Percentiles rank a stretch among this genome's conserved stretches.
These are phyloP conservation scores for Candida dajiaensis DNA, from an alignment of 805 yeast genomes.

Conservation along the genomic window DNA sequence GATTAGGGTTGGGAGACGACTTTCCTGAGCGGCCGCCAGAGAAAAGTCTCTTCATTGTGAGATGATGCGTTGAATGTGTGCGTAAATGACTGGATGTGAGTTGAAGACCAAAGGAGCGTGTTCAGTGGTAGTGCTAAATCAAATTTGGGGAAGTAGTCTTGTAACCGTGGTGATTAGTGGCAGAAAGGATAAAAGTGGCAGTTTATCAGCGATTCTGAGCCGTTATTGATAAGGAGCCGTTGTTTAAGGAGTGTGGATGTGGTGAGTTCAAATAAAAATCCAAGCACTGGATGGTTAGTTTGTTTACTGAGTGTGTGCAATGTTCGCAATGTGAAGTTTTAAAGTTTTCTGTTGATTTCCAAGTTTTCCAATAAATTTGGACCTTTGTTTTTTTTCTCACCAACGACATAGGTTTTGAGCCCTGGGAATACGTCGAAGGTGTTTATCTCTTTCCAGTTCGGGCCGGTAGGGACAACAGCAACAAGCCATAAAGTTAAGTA, in stretches of 20 bases:
- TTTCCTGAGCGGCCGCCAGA: constrained; percentile 17
- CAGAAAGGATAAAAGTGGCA: not conserved
- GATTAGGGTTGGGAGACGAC: constrained; percentile 17
- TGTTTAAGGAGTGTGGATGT: no score
- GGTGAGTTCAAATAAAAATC: no score
- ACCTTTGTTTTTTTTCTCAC: not conserved
- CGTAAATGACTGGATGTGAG: not conserved
- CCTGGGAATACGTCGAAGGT: not conserved
- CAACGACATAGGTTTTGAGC: not conserved
- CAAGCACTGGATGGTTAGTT: no score
- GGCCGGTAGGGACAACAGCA: not conserved
- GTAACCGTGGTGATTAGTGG: not conserved
- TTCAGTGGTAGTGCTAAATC: no score
- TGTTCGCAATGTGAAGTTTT: no score
- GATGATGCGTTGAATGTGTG: not conserved
- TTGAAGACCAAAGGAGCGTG: no score
- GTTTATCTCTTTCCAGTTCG: not conserved
- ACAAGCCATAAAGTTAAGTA: no score
- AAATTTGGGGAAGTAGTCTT: no score
- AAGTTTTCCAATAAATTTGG: no score
- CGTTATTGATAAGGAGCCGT: no score
- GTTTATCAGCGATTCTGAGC: no score
- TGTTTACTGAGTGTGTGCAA: no score
- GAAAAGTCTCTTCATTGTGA: constrained; percentile 19
- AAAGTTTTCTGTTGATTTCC: not conserved